These are phyloP conservation scores for Tricharina praecox DNA, from an alignment of 495 filamentous ascomycete species.

Conservation along the genomic window DNA sequence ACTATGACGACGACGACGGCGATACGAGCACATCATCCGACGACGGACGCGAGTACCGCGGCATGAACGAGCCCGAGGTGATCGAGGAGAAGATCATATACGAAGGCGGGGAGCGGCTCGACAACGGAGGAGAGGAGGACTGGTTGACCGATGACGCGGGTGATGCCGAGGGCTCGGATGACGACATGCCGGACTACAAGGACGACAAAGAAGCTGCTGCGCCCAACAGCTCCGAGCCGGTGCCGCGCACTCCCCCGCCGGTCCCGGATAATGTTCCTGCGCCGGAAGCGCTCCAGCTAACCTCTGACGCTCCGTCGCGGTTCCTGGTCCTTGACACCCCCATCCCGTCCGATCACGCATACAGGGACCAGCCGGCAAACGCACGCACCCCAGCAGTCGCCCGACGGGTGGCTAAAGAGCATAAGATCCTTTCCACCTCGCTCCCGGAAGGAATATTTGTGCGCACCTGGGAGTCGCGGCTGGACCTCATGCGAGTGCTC, in stretches of 20 bases:
- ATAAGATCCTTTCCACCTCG: constrained; percentile 38
- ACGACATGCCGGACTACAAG: neutral
- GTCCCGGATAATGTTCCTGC: constrained; percentile 14
- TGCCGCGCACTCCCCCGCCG: constrained; percentile 7
- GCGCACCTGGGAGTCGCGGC: constrained; percentile 40
- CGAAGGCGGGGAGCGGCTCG: constrained; percentile 28
- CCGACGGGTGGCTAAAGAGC: constrained; percentile 39
- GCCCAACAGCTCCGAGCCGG: constrained; percentile 4
- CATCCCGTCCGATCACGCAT: constrained; percentile 36
- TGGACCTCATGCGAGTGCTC: constrained; percentile 41
- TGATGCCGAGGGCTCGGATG: constrained; percentile 7
- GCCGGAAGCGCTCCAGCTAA: constrained; percentile 21
- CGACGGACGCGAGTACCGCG: constrained; percentile 17
- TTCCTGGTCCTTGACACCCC: constrained; percentile 33
- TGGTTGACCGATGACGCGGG: constrained; percentile 27
- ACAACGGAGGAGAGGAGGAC: constrained; percentile 27
- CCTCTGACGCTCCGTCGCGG: constrained; percentile 23
- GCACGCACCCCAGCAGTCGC: constrained; percentile 21
- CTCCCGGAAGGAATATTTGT: constrained; percentile 41
- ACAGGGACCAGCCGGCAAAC: constrained; percentile 17
- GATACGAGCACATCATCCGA: constrained; percentile 18
- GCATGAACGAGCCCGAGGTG: constrained; percentile 25
- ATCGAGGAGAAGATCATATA: constrained; percentile 29
- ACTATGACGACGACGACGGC: constrained; percentile 23
- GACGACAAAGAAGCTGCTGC: neutral